Percentiles rank a stretch among this genome's conserved stretches.
Evolutionary conservation across 352 stramenopile genomes (phyloP).

Genomic region (Blastocystis sp.): DNA sequence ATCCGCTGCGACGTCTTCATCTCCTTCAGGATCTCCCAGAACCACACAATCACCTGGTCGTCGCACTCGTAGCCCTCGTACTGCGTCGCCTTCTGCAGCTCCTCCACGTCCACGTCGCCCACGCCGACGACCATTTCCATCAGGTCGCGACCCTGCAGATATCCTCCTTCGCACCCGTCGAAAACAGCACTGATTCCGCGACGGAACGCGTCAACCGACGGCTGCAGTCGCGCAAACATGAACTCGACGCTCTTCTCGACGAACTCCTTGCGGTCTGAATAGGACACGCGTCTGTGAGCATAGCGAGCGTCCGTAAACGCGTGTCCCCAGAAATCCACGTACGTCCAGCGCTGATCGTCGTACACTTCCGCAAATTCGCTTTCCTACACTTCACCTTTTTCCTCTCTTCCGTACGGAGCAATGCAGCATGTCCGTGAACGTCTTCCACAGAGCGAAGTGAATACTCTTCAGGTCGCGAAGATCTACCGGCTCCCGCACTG

Average conservation of each 20-base stretch:
- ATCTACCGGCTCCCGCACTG: not conserved
- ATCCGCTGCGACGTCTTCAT: not conserved
- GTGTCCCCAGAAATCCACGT: not conserved
- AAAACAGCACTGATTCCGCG: not conserved
- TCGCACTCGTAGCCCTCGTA: conserved; percentile 11
- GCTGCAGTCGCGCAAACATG: not conserved
- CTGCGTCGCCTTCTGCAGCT: conserved; percentile 12
- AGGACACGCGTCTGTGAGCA: not conserved
- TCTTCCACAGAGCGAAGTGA: not conserved
- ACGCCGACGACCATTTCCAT: conserved; percentile 38
- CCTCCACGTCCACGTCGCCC: not conserved
- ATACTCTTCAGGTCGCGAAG: not conserved
- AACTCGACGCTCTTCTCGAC: not conserved
- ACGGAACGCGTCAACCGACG: not conserved
- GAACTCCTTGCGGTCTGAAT: not conserved
- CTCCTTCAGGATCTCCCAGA: conserved; percentile 16
- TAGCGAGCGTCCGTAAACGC: not conserved
- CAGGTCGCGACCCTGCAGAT: not conserved
- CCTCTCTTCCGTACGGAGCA: not conserved
- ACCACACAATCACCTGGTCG: conserved; percentile 24
- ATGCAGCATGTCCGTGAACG: not conserved
- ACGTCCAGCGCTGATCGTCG: not conserved
- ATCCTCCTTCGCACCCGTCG: not conserved
- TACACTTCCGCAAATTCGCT: not conserved
- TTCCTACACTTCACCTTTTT: not conserved